A percentile compares a stretch with the other conserved stretches of the same genome.
Conservation (phyloP, 108 stramenopile species). For the Epipyxis sp. region DNA sequence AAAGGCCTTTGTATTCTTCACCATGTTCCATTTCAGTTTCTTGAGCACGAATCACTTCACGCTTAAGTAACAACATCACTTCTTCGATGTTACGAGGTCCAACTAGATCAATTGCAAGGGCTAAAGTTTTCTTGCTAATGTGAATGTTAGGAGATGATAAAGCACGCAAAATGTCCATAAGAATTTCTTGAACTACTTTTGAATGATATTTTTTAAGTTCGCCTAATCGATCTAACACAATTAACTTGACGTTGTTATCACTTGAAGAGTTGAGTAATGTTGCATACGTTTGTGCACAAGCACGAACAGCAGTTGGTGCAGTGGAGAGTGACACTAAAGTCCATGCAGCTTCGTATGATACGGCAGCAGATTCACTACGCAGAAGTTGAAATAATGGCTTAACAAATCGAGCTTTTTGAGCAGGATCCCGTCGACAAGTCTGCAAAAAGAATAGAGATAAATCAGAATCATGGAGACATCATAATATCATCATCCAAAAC, state of each 20-base stretch:
- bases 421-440: conserved; percentile 83
- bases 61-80: conserved; percentile 89
- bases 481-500: not conserved
- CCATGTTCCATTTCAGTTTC: conserved; percentile 77
- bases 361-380: conserved; percentile 78
- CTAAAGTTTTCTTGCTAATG: conserved; percentile 92
- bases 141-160: conserved; percentile 89
- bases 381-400: conserved; percentile 89
- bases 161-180: conserved; percentile 95
- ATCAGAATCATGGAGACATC: not conserved
- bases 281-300: conserved; percentile 92
- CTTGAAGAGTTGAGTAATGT: conserved; percentile 87
- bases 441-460: not conserved
- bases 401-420: conserved; percentile 95
- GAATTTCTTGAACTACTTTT: conserved; percentile 90
- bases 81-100: conserved; percentile 86
- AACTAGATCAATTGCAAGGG: conserved; percentile 89
- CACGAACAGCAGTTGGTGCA: conserved; percentile 95
- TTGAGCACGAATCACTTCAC: conserved; percentile 88
- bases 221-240: conserved; percentile 89
- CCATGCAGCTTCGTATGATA: conserved; percentile 98
- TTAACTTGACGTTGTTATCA: conserved; percentile 98
- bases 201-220: conserved; percentile 81
- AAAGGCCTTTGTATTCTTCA: conserved; percentile 77
- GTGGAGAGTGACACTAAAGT: conserved; percentile 91